A percentile compares a stretch with the other conserved stretches of the same genome.
These are phyloP conservation scores for Thinopyrum elongatum DNA, from an alignment of 176 grass and related monocot genomes.

Conservation along the genomic window DNA sequence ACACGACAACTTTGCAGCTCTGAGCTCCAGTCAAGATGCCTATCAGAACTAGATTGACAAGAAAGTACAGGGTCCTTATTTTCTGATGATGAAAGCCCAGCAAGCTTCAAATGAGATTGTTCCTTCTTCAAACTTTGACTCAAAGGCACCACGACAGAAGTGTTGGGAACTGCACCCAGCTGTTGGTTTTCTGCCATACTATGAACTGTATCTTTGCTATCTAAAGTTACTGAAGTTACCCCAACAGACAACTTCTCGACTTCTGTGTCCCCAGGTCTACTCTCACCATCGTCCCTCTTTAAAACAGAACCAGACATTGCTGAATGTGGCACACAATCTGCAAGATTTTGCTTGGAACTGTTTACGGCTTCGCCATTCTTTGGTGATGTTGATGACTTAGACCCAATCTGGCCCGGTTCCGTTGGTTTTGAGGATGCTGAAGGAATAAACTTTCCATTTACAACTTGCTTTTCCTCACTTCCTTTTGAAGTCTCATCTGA, in stretches of 20 bases:
- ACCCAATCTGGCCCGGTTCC: background rate
- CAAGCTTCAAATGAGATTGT: conserved; percentile 22
- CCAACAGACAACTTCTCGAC: conserved; percentile 36
- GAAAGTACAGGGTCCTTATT: conserved; percentile 24
- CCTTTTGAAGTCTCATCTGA: conserved; percentile 46
- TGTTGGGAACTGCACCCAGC: conserved; percentile 11
- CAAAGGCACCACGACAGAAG: background rate
- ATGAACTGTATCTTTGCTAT: conserved; percentile 35
- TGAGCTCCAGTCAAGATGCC: conserved; percentile 44
- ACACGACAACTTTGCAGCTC: conserved; percentile 27
- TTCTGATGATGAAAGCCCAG: conserved; percentile 24
- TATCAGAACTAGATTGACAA: conserved; percentile 36
- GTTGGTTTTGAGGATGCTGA: conserved; percentile 23
- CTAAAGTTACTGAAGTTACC: conserved; percentile 60
- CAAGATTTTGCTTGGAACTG: conserved; percentile 37
- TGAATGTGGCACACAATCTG: conserved; percentile 22
- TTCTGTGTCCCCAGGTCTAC: conserved; percentile 26
- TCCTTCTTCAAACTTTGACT: conserved; percentile 20
- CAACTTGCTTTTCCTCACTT: conserved; percentile 37
- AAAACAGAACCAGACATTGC: conserved; percentile 34
- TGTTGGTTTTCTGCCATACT: conserved; percentile 25
- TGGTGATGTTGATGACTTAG: conserved; percentile 21
- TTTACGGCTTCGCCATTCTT: conserved; percentile 23
- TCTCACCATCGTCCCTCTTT: conserved; percentile 31
- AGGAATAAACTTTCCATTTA: conserved; percentile 10